Conservation (phyloP, 2,329 filamentous ascomycete species). For the Calonectria pseudoturangicola region DNA sequence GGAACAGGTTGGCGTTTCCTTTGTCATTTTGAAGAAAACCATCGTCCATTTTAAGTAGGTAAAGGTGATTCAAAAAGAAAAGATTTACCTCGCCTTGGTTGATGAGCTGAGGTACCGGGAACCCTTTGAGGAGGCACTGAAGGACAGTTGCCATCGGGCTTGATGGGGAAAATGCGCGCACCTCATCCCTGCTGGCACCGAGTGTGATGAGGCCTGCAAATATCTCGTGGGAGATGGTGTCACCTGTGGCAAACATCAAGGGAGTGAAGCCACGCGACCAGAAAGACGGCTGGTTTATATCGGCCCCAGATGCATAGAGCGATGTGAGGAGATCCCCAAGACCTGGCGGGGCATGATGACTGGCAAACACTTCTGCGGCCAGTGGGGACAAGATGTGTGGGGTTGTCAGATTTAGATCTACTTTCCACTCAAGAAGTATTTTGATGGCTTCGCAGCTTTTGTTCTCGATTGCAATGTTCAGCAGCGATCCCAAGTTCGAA, state of each 20-base stretch:
- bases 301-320: neutral
- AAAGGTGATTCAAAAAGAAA: neutral
- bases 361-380: neutral
- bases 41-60: neutral
- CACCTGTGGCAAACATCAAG: slow-evolving; percentile 23
- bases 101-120: neutral
- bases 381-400: neutral
- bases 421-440: neutral
- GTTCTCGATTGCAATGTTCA: neutral
- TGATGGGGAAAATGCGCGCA: neutral
- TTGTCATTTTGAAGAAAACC: neutral
- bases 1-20: too few species aligned
- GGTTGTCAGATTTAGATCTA: neutral
- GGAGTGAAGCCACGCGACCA: slow-evolving; percentile 14
- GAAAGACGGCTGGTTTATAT: slow-evolving; percentile 11
- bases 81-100: neutral
- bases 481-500: neutral
- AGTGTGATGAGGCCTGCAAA: slow-evolving; percentile 1
- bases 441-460: neutral
- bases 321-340: neutral
- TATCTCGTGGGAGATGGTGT: neutral
- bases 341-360: neutral
- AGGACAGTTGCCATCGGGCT: neutral
- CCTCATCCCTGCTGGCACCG: neutral
- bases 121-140: slow-evolving; percentile 1